A percentile compares a stretch with the other conserved stretches of the same genome.
Conservation (phyloP, 2,329 filamentous ascomycete species). For the Teratosphaeria nubilosa region DNA sequence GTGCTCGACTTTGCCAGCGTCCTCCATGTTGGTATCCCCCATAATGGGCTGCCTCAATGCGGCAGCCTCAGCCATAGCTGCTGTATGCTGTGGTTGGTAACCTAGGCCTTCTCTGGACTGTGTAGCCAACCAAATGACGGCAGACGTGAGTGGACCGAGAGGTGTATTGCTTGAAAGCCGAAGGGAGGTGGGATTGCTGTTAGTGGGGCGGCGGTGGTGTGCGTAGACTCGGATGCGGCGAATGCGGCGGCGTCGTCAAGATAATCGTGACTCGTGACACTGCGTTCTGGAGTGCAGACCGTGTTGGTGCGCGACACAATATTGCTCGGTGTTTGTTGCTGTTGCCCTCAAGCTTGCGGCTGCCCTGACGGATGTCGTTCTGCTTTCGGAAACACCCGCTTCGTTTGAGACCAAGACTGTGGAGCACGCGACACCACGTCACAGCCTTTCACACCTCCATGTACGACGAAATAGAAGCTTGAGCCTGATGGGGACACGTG, state of each 20-base stretch:
- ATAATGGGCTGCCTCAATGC: conserved; percentile 19
- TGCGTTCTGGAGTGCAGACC: neutral
- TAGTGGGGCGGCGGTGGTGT: neutral
- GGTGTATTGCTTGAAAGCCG: neutral
- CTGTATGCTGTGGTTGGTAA: neutral
- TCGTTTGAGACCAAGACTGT: neutral
- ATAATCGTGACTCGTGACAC: neutral
- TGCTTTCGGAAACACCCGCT: neutral
- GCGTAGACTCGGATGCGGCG: neutral
- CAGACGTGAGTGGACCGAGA: neutral
- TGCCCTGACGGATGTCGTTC: neutral
- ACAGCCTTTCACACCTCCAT: neutral
- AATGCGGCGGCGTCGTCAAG: neutral
- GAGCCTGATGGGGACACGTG: no score
- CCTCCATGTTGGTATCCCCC: conserved; percentile 95
- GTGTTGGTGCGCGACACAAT: neutral
- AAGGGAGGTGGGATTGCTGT: neutral
- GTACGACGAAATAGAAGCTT: no score
- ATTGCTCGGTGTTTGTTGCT: neutral
- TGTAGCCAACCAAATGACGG: neutral
- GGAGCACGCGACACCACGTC: neutral
- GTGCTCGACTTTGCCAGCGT: conserved; percentile 74
- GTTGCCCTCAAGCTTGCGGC: neutral
- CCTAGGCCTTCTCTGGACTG: neutral
- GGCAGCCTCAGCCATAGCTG: conserved; percentile 22